Conservation (phyloP, 2,329 filamentous ascomycete genomes). For the Trichoderma semiorbis region DNA sequence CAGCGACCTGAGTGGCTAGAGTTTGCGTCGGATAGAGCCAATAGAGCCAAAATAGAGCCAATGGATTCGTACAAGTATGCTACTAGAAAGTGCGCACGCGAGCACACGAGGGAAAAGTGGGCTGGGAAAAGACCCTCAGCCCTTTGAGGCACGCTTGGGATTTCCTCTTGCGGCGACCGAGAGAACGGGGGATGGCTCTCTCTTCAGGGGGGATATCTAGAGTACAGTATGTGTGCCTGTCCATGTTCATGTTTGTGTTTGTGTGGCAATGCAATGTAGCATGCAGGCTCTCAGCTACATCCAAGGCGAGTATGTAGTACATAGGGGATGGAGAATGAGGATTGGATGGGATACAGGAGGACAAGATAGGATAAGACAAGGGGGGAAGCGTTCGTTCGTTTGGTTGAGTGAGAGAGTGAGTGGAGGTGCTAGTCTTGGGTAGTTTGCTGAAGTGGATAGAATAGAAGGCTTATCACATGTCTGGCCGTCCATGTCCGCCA, state of each 20-base stretch:
- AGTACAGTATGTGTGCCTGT: not conserved
- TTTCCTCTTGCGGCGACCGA: conserved; percentile 15
- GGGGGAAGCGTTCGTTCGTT: not conserved
- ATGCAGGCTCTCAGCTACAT: not conserved
- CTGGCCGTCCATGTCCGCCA: not conserved
- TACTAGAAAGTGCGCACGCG: not conserved
- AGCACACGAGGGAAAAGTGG: not conserved
- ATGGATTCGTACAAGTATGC: too few relatives aligned
- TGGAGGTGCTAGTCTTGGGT: not conserved
- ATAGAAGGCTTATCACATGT: conserved; percentile 3
- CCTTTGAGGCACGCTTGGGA: conserved; percentile 3
- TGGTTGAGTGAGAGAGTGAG: not conserved
- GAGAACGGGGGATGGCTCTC: not conserved
- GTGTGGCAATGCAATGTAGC: not conserved
- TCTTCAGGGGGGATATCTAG: not conserved
- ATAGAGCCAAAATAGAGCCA: not conserved
- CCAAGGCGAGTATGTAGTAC: not conserved
- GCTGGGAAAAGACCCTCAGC: not conserved
- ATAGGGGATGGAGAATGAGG: not conserved
- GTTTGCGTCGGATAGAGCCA: not conserved
- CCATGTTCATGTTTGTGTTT: not conserved
- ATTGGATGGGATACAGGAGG: not conserved
- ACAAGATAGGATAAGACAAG: not conserved
- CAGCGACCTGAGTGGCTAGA: not conserved
- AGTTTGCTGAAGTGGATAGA: not conserved